phyloP scores from a whole-genome alignment of 192 early-diverging fungal genomes.

The Coemansia sp. region DNA sequence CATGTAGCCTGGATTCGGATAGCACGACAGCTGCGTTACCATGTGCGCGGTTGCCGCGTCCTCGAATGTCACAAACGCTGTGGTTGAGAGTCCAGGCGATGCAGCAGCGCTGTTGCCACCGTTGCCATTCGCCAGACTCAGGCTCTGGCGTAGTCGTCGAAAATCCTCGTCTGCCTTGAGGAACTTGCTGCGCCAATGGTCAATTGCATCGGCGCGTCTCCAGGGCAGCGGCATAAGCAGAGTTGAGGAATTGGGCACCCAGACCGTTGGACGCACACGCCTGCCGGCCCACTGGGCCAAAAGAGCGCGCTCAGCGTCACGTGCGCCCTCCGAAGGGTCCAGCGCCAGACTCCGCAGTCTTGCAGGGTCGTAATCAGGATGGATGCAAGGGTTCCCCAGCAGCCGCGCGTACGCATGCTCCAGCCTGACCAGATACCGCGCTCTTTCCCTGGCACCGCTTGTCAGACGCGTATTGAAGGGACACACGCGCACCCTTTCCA shows the following conservation, averaged over 20 bases:
- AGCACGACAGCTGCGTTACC: conserved; percentile 65
- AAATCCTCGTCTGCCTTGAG: conserved; percentile 59
- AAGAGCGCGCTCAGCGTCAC: conserved; percentile 27
- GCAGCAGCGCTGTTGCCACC: conserved; percentile 12
- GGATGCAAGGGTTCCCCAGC: conserved; percentile 70
- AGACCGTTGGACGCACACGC: conserved; percentile 20
- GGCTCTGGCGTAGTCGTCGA: conserved; percentile 41
- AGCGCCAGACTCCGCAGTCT: conserved; percentile 25
- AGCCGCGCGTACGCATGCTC: conserved; percentile 61
- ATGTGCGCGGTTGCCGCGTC: conserved; percentile 70
- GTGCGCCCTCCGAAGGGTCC: conserved; percentile 17
- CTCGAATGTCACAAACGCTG: conserved; percentile 81
- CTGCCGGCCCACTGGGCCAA: conserved; percentile 27
- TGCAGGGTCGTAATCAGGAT: conserved; percentile 64
- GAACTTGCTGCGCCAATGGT: conserved; percentile 61
- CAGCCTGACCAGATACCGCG: conserved; percentile 55
- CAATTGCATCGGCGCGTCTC: conserved; percentile 68
- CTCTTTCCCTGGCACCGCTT: conserved; percentile 58
- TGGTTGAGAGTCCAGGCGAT: conserved; percentile 43
- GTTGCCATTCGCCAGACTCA: background rate
- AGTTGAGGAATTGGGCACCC: conserved; percentile 5
- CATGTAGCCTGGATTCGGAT: conserved; percentile 66
- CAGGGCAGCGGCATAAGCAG: conserved; percentile 43
- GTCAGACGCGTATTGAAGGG: conserved; percentile 60
- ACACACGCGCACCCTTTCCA: conserved; percentile 68